Base-by-base conservation (phyloP, 2,329 filamentous ascomycete genomes). In the Aureobasidium uvarum region DNA sequence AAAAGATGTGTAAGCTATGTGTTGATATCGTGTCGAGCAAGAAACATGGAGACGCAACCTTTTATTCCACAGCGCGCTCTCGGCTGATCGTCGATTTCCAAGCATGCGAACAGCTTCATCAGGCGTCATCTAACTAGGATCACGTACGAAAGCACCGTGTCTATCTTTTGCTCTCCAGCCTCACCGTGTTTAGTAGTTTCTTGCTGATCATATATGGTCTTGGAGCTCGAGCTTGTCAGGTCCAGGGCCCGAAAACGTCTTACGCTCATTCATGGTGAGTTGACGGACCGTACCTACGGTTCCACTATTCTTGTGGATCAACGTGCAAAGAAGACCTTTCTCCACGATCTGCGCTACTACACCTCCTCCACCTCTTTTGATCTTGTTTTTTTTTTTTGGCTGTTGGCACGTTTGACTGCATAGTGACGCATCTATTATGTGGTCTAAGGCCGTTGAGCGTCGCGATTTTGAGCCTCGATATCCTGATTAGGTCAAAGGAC, bases 221-320 rank as follows among this genome's bases (percentile, higher is more conserved):
- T 56, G 13, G 20, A 56, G 52, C 52, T 56, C 33, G 28, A 55
- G 52, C 52, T 41, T 13, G n/a, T 28, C 5, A 25, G 7, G 38
- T 41, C 54, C 10, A 43, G 25, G 16, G 5, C 38, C 54, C 20
- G 33, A 45, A 58, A 58, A 43, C 38, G 54, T 58, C 38, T n/a
- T 20, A 45, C 18, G 38, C 7, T 58, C 36, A 39, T 28, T 36
- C 18, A 31, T 45, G 54, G 54, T 58, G 54, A 58, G 54, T 43
- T 31, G 54, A 58, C 54, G 54, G 54, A 58, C 54, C 54, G 54
- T 58, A 58, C 54, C 54, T 45, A 45, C 38, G 39, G 54, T 58
- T 58, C 54, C 54, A 58, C 54, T 58, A 39, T 58, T 58, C 6
- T 5, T 20, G 23, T 31, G 39, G 54, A 58, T 45, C 38, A 58